Conservation (phyloP, 768 basidiomycete species). For the Mycena leptocephala region DNA sequence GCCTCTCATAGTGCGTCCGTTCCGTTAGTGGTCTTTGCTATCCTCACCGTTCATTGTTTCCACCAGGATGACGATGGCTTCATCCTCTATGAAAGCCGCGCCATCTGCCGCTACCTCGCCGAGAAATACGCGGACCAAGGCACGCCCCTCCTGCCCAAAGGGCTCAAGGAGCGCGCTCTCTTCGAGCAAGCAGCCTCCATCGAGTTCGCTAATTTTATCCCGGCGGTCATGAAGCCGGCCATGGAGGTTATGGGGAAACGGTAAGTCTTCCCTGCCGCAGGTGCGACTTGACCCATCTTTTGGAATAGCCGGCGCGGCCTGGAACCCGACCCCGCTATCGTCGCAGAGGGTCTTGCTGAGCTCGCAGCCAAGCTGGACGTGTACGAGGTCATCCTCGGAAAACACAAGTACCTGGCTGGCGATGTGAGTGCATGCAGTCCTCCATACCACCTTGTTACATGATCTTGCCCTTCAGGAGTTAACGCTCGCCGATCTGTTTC, state of each 20-base stretch:
- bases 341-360: constrained; percentile 43
- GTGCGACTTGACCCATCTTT: constrained; percentile 45
- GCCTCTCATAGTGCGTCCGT: background rate
- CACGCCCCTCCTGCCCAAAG: background rate
- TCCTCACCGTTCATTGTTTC: background rate
- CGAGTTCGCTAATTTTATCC: background rate
- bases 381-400: constrained; percentile 69
- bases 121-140: constrained; percentile 14
- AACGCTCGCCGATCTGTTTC: background rate
- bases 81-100: constrained; percentile 9
- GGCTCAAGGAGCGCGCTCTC: background rate
- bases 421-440: background rate
- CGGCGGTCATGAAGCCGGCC: background rate
- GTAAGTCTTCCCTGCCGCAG: constrained; percentile 25
- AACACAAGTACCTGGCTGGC: constrained; percentile 61
- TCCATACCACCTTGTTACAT: no score
- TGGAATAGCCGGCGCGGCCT: no score
- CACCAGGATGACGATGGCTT: constrained; percentile 18
- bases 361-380: constrained; percentile 60
- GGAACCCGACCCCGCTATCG: no score
- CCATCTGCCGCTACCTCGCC: constrained; percentile 5
- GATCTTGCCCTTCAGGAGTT: background rate
- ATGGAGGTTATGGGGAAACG: background rate
- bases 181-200: background rate
- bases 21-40: background rate